These are phyloP conservation scores for Bisporella sp. DNA, from an alignment of 2,329 filamentous ascomycete species.

Conservation along the genomic window DNA sequence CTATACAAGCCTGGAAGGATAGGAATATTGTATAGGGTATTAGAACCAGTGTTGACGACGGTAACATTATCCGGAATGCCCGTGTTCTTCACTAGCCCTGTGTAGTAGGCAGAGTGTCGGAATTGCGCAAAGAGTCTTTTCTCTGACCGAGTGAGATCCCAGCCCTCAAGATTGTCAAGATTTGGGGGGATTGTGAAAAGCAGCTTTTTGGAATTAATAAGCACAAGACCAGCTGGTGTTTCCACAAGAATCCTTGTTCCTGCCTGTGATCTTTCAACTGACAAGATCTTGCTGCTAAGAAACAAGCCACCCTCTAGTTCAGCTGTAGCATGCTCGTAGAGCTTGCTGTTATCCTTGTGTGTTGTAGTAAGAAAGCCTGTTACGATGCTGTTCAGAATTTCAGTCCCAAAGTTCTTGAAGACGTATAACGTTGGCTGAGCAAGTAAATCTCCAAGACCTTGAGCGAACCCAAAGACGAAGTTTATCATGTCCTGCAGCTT, in stretches of 20 bases:
- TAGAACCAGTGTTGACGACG: constrained; percentile 22
- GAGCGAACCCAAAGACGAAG: constrained; percentile 33
- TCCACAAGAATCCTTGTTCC: constrained; percentile 20
- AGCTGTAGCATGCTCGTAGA: constrained; percentile 11
- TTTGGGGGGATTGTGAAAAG: constrained; percentile 36
- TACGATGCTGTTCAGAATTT: constrained; percentile 8
- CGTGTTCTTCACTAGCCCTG: constrained; percentile 31
- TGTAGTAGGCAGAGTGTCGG: constrained; percentile 32
- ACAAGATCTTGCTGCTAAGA: no score
- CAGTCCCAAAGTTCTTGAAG: constrained; percentile 32
- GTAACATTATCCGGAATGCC: constrained; percentile 23
- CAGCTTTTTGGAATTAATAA: constrained; percentile 33
- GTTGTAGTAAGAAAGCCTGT: constrained; percentile 10
- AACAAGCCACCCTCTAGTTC: no score
- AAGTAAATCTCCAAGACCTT: constrained; percentile 38
- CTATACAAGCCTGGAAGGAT: constrained; percentile 25
- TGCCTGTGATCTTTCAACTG: no score
- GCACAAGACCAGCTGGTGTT: constrained; percentile 24
- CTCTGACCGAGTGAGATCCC: constrained; percentile 32
- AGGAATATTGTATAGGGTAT: constrained; percentile 25
- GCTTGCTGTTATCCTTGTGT: constrained; percentile 9
- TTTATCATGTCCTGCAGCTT: constrained; percentile 34
- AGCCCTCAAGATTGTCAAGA: constrained; percentile 27
- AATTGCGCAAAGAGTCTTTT: constrained; percentile 31
- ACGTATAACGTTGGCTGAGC: constrained; percentile 38